Base-by-base conservation (phyloP, 345 rosid species). In the Mangifera indica region DNA sequence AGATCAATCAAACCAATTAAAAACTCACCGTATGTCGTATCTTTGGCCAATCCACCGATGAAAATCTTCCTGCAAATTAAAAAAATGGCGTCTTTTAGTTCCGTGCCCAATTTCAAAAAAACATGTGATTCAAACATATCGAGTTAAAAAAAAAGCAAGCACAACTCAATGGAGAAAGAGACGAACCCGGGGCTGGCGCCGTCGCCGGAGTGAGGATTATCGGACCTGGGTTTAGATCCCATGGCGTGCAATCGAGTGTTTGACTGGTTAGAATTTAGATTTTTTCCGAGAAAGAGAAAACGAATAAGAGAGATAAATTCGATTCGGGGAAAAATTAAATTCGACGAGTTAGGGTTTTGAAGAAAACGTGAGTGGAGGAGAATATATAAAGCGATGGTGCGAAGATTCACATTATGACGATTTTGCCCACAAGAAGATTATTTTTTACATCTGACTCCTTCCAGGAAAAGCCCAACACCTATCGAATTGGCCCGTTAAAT, bases 121-220 rank as follows among this genome's bases (percentile, higher is more conserved):
- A 37, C 42, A 37, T 9, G 42, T 5, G 42, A 60, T 42, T 4
- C 25, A 9, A 55, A 60, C 1, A 29, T 1, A 29, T 29, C 32
- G 32, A 29, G 32, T 29, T 46, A 60, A 4, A 40, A 18, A 59
- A 2, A 49, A 29, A 29, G 32, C 32, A 29, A 29, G 32, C 32
- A 49, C 3, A 18, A 13, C 20, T 62, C 32, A 29, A 29, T 29
- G 32, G 3, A 29, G 8, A 49, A 14, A 71, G 58, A 76, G 14
- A 74, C 84, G 15, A 77, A 91, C 97, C 97, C 96, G 1, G 93
- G 91, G 81, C 92, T 88, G 10, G 93, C 93, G 77, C 97, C 91
- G 59, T 89, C 93, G 62, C 91, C 91, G 49, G 85, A 59, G 65
- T 72, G 85, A 57, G 81, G 85, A 45, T 80, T 85, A 6, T 88